Evolutionary conservation across 169 alveolate species (phyloP).

Genomic region (Plasmodium vivax): DNA sequence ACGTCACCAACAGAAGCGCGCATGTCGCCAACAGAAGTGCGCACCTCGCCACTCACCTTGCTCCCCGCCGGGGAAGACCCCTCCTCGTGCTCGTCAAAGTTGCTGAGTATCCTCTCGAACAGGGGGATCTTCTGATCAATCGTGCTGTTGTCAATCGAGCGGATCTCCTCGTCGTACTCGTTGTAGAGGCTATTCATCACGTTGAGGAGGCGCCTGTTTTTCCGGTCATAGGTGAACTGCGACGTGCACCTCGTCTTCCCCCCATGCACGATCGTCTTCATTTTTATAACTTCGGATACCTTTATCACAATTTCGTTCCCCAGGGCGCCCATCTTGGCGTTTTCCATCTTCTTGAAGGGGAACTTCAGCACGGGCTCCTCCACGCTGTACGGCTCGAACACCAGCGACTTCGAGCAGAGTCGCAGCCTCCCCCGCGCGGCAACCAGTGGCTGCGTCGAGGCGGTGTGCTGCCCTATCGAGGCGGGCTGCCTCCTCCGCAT

Average conservation of each 20-base stretch:
- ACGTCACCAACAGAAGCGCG: no score
- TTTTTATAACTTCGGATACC: conserved; percentile 77
- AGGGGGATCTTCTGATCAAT: conserved; percentile 30
- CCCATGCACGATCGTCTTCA: conserved; percentile 79
- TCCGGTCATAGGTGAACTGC: conserved; percentile 73
- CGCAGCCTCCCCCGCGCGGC: conserved; percentile 84
- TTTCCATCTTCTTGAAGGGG: conserved; percentile 76
- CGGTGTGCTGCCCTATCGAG: no score
- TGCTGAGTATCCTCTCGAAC: conserved; percentile 27
- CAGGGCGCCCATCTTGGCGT: conserved; percentile 5
- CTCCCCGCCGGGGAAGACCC: not conserved
- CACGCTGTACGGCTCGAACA: conserved; percentile 86
- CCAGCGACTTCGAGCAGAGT: conserved; percentile 86
- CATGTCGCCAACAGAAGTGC: not conserved
- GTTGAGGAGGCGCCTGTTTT: not conserved
- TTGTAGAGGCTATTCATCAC: conserved; percentile 8
- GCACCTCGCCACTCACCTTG: not conserved
- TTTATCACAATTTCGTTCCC: conserved; percentile 75
- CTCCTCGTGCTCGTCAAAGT: not conserved
- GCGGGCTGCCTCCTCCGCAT: conserved; percentile 7
- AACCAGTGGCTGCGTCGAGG: not conserved
- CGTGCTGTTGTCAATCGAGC: conserved; percentile 18
- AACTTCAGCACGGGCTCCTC: conserved; percentile 81
- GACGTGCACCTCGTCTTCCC: conserved; percentile 83
- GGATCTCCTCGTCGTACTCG: conserved; percentile 27